A percentile compares a stretch with the other conserved stretches of the same genome.
Conservation (phyloP, 257 asterid species). For the Solanum ossicruentum region DNA sequence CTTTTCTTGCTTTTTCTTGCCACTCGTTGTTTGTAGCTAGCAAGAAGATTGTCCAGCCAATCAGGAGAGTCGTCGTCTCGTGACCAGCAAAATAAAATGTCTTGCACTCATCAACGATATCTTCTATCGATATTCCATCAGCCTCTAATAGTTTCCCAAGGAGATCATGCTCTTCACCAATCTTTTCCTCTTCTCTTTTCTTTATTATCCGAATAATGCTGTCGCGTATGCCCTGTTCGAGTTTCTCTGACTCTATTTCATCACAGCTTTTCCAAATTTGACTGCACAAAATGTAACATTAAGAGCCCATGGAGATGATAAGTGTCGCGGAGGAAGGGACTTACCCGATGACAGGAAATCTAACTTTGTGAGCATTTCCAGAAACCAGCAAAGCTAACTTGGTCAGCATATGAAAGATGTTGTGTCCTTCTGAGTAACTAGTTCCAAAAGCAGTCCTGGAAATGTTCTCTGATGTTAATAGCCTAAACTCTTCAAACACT, state of each 20-base stretch:
- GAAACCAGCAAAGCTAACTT: conserved; percentile 28
- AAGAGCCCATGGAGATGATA: background rate
- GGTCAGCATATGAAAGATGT: conserved; percentile 47
- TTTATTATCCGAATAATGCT: conserved; percentile 26
- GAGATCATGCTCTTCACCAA: conserved; percentile 17
- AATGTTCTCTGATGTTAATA: conserved; percentile 44
- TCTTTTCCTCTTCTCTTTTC: conserved; percentile 14
- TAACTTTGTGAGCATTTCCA: conserved; percentile 23
- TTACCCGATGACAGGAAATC: conserved; percentile 37
- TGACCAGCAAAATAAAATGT: conserved; percentile 73
- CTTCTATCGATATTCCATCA: conserved; percentile 25
- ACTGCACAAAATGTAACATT: conserved; percentile 11
- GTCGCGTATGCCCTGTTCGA: conserved; percentile 33
- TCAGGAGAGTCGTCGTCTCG: conserved; percentile 49
- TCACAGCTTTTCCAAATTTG: conserved; percentile 24
- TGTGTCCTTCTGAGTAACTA: conserved; percentile 52
- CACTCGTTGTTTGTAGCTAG: conserved; percentile 43
- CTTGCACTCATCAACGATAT: conserved; percentile 69
- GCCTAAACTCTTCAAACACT: conserved; percentile 43
- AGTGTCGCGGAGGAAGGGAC: background rate
- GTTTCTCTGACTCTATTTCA: conserved; percentile 45
- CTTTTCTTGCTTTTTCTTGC: conserved; percentile 63
- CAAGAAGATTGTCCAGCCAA: conserved; percentile 57
- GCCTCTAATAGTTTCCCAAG: conserved; percentile 43
- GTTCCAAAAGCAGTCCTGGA: conserved; percentile 72